Evolutionary conservation across 2,329 filamentous ascomycete genomes (phyloP).

Genomic region (Pseudogymnoascus sp.): DNA sequence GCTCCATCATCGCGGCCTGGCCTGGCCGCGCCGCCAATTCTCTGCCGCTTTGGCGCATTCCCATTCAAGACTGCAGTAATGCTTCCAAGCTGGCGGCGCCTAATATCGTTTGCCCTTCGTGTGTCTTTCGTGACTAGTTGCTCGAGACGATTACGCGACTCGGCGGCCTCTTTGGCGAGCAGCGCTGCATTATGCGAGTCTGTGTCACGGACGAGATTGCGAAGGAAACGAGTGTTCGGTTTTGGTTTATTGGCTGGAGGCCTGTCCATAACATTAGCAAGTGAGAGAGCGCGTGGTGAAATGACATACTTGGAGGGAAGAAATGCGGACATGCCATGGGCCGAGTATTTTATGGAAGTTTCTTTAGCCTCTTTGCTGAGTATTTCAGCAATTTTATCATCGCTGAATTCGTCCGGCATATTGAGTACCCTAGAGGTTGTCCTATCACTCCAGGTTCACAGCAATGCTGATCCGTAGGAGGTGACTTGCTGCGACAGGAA

Average conservation of each 20-base stretch:
- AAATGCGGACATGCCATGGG: constrained; percentile 66
- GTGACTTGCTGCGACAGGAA: background rate
- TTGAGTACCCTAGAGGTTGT: background rate
- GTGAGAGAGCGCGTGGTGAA: background rate
- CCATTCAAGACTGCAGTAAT: constrained; percentile 52
- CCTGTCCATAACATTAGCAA: constrained; percentile 16
- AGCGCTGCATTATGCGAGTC: constrained; percentile 84
- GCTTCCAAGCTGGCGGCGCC: constrained; percentile 51
- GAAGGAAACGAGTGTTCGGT: constrained; percentile 84
- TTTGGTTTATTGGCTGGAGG: constrained; percentile 62
- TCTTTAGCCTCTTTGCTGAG: constrained; percentile 72
- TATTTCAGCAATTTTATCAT: constrained; percentile 75
- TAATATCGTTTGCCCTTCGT: constrained; percentile 38
- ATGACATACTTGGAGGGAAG: constrained; percentile 42
- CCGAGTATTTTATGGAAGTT: constrained; percentile 65
- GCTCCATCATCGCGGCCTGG: background rate
- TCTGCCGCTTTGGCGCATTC: constrained; percentile 21
- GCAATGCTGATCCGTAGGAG: background rate
- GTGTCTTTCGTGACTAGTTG: constrained; percentile 46
- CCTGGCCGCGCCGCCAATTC: background rate
- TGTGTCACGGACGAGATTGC: constrained; percentile 80
- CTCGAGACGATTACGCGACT: constrained; percentile 64
- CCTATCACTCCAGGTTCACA: background rate
- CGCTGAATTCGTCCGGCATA: constrained; percentile 47
- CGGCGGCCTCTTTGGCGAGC: constrained; percentile 73